Base-by-base conservation (phyloP, 73 alveolate genomes). In the Halteria grandinella region DNA sequence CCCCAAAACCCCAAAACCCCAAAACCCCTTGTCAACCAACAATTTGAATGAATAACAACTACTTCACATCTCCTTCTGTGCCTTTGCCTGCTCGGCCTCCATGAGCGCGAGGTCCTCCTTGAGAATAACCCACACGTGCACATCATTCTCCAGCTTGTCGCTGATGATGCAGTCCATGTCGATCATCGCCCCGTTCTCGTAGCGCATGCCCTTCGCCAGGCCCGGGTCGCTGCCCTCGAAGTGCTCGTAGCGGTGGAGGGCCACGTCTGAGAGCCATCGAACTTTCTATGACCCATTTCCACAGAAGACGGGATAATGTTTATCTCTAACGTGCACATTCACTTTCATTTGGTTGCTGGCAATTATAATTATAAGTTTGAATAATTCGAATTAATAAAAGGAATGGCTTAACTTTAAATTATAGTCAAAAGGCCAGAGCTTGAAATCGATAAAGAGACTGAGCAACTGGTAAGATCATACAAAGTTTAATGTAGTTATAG, bases 191-290 rank as follows among this genome's bases (percentile, higher is more conserved):
- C 94, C 91, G 44, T 81, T 84, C 48, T 86, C 94, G 41, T 44
- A 62, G 33, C 89, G 58, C 82, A 86, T 70, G 28, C 90, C 90
- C 49, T 80, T 86, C 8, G 88, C 75, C 20, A 81, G 63, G 36
- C 94, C 94, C 0, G 87, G 82, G 44, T 73, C 83, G 2, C 58
- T 76, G 25, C 73, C 73, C 18, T 32, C 55, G 75, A 86, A 86
- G 41, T 86, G 94, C 70, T 86, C 94, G 52, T 64, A 86, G 27
- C 94, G 33, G 62, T 79, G 86, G 36, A 86, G 85, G 29, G 89
- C 91, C 12, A 86, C 94, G 49, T 86, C 94, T 15, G 88, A 69
- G 0, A 86, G 79, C 94, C 94, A 86, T 53, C 55, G 49, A 25
- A 86, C 73, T 44, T 84, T 69, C 63, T 86, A 60, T 15, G 88